Percentiles rank a stretch among this genome's conserved stretches.
These are phyloP conservation scores for Saksenaea vasiformis DNA, from an alignment of 371 early-diverging fungal species.

Conservation along the genomic window DNA sequence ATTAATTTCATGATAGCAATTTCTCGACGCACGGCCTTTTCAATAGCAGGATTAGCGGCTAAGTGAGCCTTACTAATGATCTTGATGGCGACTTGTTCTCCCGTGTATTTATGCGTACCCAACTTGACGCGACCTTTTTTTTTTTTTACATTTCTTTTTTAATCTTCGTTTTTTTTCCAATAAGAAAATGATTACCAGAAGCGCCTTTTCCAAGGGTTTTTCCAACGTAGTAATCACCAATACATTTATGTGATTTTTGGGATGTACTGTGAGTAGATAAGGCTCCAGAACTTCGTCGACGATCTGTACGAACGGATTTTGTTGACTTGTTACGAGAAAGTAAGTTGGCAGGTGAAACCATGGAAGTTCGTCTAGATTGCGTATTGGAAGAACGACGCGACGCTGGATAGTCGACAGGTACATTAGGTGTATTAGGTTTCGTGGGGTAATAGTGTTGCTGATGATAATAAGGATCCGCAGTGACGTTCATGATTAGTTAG, in stretches of 20 bases:
- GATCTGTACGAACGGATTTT: constrained; percentile 31
- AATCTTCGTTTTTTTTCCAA: background rate
- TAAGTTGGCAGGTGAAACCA: constrained; percentile 20
- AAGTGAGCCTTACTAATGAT: constrained; percentile 52
- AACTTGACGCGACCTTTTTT: constrained; percentile 45
- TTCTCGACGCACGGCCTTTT: constrained; percentile 71
- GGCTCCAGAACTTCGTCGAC: constrained; percentile 46
- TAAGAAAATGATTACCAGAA: constrained; percentile 38
- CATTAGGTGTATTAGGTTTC: constrained; percentile 17
- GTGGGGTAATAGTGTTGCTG: constrained; percentile 6
- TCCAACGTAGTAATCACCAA: constrained; percentile 54
- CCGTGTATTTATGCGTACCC: constrained; percentile 43
- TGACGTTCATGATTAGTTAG: constrained; percentile 8
- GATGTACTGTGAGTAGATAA: constrained; percentile 32
- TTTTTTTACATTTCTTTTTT: constrained; percentile 2
- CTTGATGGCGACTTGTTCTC: constrained; percentile 54
- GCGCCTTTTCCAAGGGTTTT: constrained; percentile 56
- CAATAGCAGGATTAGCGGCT: constrained; percentile 57
- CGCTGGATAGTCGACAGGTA: constrained; percentile 21
- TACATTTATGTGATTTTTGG: constrained; percentile 44
- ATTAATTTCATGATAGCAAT: constrained; percentile 77
- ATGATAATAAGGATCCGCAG: constrained; percentile 8
- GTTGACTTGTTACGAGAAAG: constrained; percentile 29
- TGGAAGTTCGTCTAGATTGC: constrained; percentile 33
- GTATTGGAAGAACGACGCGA: constrained; percentile 13